These are phyloP conservation scores for Beauveria sp. DNA, from an alignment of 2,329 filamentous ascomycete species.

Conservation along the genomic window DNA sequence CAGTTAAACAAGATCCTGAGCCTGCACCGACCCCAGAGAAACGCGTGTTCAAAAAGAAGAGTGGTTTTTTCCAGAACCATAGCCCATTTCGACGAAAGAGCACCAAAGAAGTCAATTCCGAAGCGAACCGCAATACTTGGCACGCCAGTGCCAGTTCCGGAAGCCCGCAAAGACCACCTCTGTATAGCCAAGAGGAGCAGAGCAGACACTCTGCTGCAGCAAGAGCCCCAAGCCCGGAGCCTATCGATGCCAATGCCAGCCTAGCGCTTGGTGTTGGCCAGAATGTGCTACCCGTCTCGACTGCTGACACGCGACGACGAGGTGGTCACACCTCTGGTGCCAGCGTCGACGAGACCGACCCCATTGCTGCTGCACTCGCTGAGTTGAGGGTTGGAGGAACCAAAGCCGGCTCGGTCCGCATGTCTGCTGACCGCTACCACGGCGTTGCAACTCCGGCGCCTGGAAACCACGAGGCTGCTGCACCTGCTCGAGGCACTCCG, in stretches of 20 bases:
- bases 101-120: constrained; percentile 56
- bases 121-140: constrained; percentile 53
- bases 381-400: constrained; percentile 75
- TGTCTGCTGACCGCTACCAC: constrained; percentile 93
- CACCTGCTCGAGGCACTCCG: constrained; percentile 64
- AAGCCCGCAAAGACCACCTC: constrained; percentile 30
- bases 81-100: constrained; percentile 92
- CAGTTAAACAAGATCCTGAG: constrained; percentile 54
- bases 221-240: constrained; percentile 62
- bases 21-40: constrained; percentile 52
- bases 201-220: constrained; percentile 19
- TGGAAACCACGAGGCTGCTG: constrained; percentile 35
- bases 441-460: constrained; percentile 81
- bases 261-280: constrained; percentile 91
- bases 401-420: constrained; percentile 73
- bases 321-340: constrained; percentile 23
- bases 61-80: constrained; percentile 87
- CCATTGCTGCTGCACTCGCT: constrained; percentile 84
- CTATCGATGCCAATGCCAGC: constrained; percentile 84
- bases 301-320: constrained; percentile 53
- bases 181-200: constrained; percentile 29
- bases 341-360: constrained; percentile 62
- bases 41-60: constrained; percentile 61
- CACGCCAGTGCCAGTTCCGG: constrained; percentile 29
- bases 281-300: constrained; percentile 90